Evolutionary conservation across 2,329 filamentous ascomycete genomes (phyloP), one percentile per base, ranked within the genome.

Genomic region (Diaporthe nobilis): DNA sequence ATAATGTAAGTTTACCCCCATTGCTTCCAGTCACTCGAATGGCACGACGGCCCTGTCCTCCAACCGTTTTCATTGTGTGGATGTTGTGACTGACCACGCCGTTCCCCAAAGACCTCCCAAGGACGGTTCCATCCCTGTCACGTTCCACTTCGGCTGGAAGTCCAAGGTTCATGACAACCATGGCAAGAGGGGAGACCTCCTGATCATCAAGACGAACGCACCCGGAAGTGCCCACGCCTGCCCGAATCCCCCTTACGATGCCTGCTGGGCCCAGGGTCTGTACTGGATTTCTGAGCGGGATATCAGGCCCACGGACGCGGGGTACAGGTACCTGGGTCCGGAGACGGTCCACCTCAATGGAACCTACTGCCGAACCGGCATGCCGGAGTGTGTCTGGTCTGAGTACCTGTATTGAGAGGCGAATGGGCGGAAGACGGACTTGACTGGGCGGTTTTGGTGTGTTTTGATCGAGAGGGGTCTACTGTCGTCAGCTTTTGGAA

Each of bases 251-350:
- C 74, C 74, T 9, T 51, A 70, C 34, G 71, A 76, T 53, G 74
- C 71, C 51, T 76, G 74, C 53, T 76, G 74, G 74, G 71, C 74
- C 17, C 71, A 73, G 37, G 74, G 51, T 9, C 44, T 76, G 13
- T 49, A 76, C 28, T 73, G 71, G 71, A 31, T 76, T 4, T 39
- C 70, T 13, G 28, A 63, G 13, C 17, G 25, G 2, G 22, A 70
- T 10, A 51, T 76, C 53, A 25, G n/a, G 71, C 13, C 53, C 34
- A 28, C 49, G 4, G 28, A 60, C 20, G 8, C 13, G 15, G 53
- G 55, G 17, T 17, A 68, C n/a, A 34, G n/a, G 34, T 76, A 73
- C 15, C n/a, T 63, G 17, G 74, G 74, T 10, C 37, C 61, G 0
- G n/a, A 31, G 15, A 20, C 12, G 6, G 9, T 73, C 6, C 37